Conservation (phyloP, 306 rosid genomes). For the Prunus mongolica region DNA sequence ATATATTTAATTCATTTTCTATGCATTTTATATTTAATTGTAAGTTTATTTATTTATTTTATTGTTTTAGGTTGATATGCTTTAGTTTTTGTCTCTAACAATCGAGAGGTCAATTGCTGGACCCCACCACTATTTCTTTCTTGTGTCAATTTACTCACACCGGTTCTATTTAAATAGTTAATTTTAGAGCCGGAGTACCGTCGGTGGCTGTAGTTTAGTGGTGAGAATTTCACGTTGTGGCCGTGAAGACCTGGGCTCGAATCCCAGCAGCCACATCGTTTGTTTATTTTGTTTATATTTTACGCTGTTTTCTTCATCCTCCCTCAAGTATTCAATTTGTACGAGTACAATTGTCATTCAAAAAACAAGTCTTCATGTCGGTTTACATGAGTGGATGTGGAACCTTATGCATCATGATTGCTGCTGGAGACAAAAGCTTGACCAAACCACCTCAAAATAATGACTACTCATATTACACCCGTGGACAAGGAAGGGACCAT, state of each 20-base stretch:
- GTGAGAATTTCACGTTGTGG: slow-evolving; percentile 28
- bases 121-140: neutral
- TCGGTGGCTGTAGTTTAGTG: slow-evolving; percentile 29
- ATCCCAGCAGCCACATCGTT: slow-evolving; percentile 27
- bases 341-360: neutral
- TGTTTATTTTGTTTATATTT: neutral
- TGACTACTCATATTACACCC: no score
- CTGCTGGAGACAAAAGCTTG: neutral
- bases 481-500: no score
- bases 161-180: no score
- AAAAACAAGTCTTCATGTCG: neutral
- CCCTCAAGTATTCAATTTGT: neutral
- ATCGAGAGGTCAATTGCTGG: neutral
- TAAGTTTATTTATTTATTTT: neutral
- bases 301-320: no score
- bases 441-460: neutral
- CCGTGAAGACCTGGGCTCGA: slow-evolving; percentile 39
- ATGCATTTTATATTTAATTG: no score
- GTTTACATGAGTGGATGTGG: neutral
- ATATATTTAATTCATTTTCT: no score
- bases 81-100: no score
- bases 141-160: no score
- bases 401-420: neutral
- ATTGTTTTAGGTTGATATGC: neutral
- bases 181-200: no score